Evolutionary conservation across 371 early-diverging fungal species (phyloP).

Genomic region (Lichtheimia ornata): DNA sequence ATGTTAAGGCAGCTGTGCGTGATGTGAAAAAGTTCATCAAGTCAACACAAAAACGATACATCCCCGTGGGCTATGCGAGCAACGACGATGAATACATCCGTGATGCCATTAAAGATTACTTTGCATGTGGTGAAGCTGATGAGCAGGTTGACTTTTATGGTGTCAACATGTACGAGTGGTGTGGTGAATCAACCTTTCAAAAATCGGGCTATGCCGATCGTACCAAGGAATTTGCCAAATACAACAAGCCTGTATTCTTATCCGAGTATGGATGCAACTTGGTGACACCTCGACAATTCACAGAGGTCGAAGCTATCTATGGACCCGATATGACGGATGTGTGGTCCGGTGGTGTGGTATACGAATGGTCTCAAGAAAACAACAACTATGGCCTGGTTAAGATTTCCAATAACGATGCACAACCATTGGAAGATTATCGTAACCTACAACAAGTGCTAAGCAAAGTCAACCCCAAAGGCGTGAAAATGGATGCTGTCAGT

Average conservation of each 20-base stretch:
- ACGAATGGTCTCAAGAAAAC: constrained; percentile 80
- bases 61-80: constrained; percentile 83
- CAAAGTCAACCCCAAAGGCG: constrained; percentile 44
- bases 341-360: constrained; percentile 80
- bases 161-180: constrained; percentile 71
- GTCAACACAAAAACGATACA: constrained; percentile 36
- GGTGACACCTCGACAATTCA: constrained; percentile 55
- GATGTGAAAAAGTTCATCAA: constrained; percentile 71
- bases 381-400: constrained; percentile 80
- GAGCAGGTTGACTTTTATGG: constrained; percentile 78
- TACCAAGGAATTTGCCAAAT: constrained; percentile 52
- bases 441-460: constrained; percentile 45
- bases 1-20: constrained; percentile 73
- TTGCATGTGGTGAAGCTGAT: constrained; percentile 71
- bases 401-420: constrained; percentile 40
- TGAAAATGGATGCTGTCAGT: constrained; percentile 49
- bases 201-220: constrained; percentile 64
- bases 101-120: constrained; percentile 69
- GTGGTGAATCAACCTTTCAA: constrained; percentile 55
- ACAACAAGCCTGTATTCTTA: constrained; percentile 64
- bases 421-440: constrained; percentile 47
- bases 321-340: constrained; percentile 66
- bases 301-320: constrained; percentile 66
- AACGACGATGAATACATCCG: constrained; percentile 76
- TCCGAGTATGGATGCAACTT: constrained; percentile 70